Conservation (phyloP, 1,284 basidiomycete species). For the Earliella scabrosa region DNA sequence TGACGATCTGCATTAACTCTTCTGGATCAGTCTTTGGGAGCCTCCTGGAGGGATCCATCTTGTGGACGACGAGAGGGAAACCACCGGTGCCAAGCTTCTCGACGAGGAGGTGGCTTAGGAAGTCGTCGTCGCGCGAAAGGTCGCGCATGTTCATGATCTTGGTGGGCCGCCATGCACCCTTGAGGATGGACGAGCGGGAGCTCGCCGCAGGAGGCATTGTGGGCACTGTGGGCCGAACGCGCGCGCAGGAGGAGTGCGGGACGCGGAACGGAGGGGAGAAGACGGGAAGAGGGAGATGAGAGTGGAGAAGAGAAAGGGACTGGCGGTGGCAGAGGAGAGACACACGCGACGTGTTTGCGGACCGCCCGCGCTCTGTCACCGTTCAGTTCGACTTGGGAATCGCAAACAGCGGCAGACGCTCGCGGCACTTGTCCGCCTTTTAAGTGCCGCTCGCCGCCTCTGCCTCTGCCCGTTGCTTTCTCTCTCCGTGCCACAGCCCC, state of each 20-base stretch:
- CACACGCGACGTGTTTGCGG: slow-evolving; percentile 21
- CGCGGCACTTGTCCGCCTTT: too few relatives aligned
- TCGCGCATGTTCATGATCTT: slow-evolving; percentile 88
- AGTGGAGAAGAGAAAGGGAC: slow-evolving; percentile 1
- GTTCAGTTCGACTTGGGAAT: too few relatives aligned
- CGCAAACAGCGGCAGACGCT: slow-evolving; percentile 2
- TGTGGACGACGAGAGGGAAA: slow-evolving; percentile 80
- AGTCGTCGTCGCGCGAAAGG: slow-evolving; percentile 85
- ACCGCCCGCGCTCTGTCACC: slow-evolving; percentile 9
- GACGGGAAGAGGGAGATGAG: slow-evolving; percentile 6
- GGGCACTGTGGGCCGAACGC: slow-evolving; percentile 3
- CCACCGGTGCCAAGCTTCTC: slow-evolving; percentile 81
- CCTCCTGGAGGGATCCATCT: slow-evolving; percentile 77
- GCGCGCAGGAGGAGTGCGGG: slow-evolving; percentile 5
- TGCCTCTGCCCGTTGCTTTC: too few relatives aligned
- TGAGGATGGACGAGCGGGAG: slow-evolving; percentile 25
- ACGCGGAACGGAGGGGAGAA: slow-evolving; percentile 2
- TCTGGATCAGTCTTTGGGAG: slow-evolving; percentile 73
- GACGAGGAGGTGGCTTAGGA: slow-evolving; percentile 82
- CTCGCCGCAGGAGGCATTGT: slow-evolving; percentile 29
- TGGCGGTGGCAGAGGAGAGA: slow-evolving; percentile 9
- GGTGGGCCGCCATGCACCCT: slow-evolving; percentile 67
- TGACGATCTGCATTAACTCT: slow-evolving; percentile 69
- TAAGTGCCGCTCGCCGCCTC: too few relatives aligned
- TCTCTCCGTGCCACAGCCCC: neutral